Percentiles rank a stretch among this genome's conserved stretches.
phyloP scores from a whole-genome alignment of 2,329 filamentous ascomycete genomes.

The Fusarium albosuccineum region DNA sequence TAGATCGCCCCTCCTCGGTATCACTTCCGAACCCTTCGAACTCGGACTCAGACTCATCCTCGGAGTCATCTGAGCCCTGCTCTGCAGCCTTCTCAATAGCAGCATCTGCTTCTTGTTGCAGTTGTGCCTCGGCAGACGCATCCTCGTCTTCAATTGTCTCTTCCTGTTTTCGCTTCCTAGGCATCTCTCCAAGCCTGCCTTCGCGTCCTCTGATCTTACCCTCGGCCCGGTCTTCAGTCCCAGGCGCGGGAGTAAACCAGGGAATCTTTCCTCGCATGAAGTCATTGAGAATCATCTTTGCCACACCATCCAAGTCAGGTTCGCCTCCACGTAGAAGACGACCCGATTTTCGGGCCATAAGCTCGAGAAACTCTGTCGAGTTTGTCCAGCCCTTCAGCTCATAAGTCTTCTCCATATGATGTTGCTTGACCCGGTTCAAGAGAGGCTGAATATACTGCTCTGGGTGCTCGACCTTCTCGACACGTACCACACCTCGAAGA shows the following conservation, averaged over 20 bases:
- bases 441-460: conserved; percentile 95
- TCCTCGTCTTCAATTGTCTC: conserved; percentile 62
- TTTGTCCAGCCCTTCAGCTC: conserved; percentile 84
- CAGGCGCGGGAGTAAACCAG: conserved; percentile 90
- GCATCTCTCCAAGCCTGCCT: conserved; percentile 88
- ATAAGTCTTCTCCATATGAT: conserved; percentile 94
- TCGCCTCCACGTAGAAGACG: conserved; percentile 92
- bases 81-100: conserved; percentile 50
- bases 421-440: conserved; percentile 81
- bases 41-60: conserved; percentile 52
- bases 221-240: conserved; percentile 63
- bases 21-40: conserved; percentile 56
- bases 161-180: conserved; percentile 79
- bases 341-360: conserved; percentile 88
- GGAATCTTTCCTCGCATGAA: conserved; percentile 96
- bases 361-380: conserved; percentile 85
- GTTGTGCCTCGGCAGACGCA: conserved; percentile 48
- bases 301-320: conserved; percentile 92
- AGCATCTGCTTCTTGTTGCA: conserved; percentile 44
- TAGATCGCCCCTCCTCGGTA: conserved; percentile 50
- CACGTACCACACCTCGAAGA: conserved; percentile 88
- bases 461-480: conserved; percentile 96
- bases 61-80: conserved; percentile 52
- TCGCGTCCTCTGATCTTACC: conserved; percentile 76
- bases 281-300: conserved; percentile 97